A percentile compares a stretch with the other conserved stretches of the same genome.
phyloP scores from a whole-genome alignment of 768 basidiomycete genomes.

The Rhodotorula paludigena region DNA sequence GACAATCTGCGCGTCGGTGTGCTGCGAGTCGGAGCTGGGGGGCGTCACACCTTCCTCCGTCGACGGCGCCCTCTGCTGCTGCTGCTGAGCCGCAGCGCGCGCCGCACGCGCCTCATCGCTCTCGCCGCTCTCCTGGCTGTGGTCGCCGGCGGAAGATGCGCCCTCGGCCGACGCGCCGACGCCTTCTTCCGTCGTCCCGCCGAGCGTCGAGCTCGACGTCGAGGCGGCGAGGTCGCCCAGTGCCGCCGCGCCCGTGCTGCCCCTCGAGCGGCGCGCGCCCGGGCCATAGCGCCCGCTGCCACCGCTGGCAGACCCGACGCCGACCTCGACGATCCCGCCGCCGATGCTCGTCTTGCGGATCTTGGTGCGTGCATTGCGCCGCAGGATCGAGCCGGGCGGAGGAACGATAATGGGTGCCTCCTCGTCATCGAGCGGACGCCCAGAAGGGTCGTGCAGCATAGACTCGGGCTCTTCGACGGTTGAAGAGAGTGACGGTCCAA shows the following conservation, averaged over 20 bases:
- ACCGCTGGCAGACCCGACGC: conserved; percentile 62
- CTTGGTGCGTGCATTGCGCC: conserved; percentile 87
- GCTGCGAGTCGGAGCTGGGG: conserved; percentile 8
- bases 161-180: not conserved
- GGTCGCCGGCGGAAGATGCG: conserved; percentile 3
- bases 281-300: not conserved
- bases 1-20: conserved; percentile 7
- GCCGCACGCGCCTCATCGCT: conserved; percentile 31
- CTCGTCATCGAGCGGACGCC: conserved; percentile 61
- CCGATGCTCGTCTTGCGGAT: conserved; percentile 79
- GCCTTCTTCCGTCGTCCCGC: conserved; percentile 7
- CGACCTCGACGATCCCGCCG: conserved; percentile 63
- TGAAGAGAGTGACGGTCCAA: conserved; percentile 43
- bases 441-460: too few relatives aligned
- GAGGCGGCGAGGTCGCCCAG: conserved; percentile 5
- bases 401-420: conserved; percentile 69
- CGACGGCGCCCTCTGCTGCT: not conserved
- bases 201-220: not conserved
- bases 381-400: conserved; percentile 79
- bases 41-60: conserved; percentile 1
- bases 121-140: conserved; percentile 18
- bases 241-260: not conserved
- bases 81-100: not conserved
- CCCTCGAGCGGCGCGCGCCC: not conserved
- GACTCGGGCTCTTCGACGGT: conserved; percentile 64